Evolutionary conservation across 768 basidiomycete genomes (phyloP).

Genomic region (Kwoniella botswanensis): DNA sequence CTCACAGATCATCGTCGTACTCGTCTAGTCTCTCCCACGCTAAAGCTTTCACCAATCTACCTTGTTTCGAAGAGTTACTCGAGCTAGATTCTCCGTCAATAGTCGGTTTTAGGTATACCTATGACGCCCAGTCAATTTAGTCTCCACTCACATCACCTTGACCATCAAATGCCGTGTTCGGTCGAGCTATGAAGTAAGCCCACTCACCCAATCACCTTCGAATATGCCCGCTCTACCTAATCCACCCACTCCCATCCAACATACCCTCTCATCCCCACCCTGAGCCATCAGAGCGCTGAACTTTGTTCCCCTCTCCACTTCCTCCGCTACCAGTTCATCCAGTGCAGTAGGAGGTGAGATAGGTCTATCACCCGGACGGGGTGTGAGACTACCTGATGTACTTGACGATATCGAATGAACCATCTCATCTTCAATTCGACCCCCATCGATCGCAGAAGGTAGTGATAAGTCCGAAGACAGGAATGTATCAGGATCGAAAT

Average conservation of each 20-base stretch:
- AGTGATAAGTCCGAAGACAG: slow-evolving; percentile 40
- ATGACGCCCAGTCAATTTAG: not conserved
- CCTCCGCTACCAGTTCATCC: slow-evolving; percentile 22
- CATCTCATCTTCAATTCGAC: slow-evolving; percentile 7
- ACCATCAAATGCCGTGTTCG: too few species aligned
- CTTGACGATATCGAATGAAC: slow-evolving; percentile 22
- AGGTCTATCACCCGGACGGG: slow-evolving; percentile 34
- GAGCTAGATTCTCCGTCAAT: not conserved
- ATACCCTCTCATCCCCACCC: slow-evolving; percentile 33
- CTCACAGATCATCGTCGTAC: slow-evolving; percentile 37
- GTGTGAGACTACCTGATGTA: slow-evolving; percentile 47
- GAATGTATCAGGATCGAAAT: slow-evolving; percentile 55
- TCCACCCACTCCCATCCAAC: slow-evolving; percentile 53
- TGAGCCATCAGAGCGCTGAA: slow-evolving; percentile 35
- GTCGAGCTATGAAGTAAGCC: not conserved
- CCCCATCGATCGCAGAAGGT: not conserved
- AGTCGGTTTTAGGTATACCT: slow-evolving; percentile 24
- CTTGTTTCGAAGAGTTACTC: slow-evolving; percentile 15
- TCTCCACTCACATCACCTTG: too few species aligned
- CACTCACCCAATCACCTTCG: slow-evolving; percentile 56
- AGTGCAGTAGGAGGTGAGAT: slow-evolving; percentile 22
- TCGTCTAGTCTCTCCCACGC: slow-evolving; percentile 48
- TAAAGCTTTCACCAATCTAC: slow-evolving; percentile 46
- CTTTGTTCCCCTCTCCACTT: slow-evolving; percentile 24
- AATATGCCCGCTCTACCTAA: slow-evolving; percentile 56